Conservation (phyloP, 2,329 filamentous ascomycete genomes). For the Arthrobotrys conoides region DNA sequence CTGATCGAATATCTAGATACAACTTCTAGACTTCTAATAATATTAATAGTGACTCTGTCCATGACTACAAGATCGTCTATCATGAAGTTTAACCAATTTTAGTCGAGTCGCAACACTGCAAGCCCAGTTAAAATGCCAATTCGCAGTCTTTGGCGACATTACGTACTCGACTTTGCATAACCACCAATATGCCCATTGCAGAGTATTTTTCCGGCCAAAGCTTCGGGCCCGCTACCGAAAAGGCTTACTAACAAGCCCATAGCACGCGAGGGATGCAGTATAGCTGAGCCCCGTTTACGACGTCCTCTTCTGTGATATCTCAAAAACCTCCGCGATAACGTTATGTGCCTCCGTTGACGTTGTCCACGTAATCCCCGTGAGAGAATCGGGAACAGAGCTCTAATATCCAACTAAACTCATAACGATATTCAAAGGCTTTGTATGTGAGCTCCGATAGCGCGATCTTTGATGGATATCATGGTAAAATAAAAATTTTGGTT, state of each 20-base stretch:
- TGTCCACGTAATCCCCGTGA: slow-evolving; percentile 49
- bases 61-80: background rate
- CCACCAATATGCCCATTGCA: background rate
- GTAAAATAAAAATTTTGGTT: background rate
- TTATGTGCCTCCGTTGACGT: background rate
- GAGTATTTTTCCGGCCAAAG: slow-evolving; percentile 6
- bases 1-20: background rate
- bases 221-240: slow-evolving; percentile 20
- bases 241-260: slow-evolving; percentile 7
- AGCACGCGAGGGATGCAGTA: background rate
- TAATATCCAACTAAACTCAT: background rate
- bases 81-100: too few species aligned
- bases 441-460: slow-evolving; percentile 2
- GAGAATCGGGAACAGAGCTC: background rate
- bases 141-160: background rate
- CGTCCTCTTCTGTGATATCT: background rate
- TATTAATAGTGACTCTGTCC: background rate
- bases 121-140: background rate
- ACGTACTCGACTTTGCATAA: slow-evolving; percentile 21
- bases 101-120: slow-evolving; percentile 4
- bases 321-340: background rate
- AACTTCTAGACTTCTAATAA: too few species aligned
- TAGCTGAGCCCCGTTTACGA: slow-evolving; percentile 28
- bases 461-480: background rate
- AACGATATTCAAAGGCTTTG: slow-evolving; percentile 7